Conservation (phyloP, 2,329 filamentous ascomycete species). For the Kalaharituber pfeilii region DNA sequence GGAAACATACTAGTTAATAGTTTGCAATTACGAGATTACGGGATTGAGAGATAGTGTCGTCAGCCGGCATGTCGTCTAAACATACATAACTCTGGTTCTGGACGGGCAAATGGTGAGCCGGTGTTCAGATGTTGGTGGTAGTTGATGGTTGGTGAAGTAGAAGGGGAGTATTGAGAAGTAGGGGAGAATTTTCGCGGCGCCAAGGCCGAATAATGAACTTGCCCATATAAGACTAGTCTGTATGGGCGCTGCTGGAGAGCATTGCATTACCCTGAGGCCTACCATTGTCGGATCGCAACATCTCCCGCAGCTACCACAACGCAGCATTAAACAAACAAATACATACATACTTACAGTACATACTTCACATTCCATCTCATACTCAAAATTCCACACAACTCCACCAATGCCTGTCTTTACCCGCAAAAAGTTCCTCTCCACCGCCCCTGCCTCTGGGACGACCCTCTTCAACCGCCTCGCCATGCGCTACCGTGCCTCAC, state of each 20-base stretch:
- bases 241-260: not conserved
- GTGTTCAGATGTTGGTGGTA: not conserved
- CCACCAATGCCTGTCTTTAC: not conserved
- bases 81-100: too few relatives aligned
- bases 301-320: not conserved
- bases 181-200: not conserved
- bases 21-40: not conserved
- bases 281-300: too few relatives aligned
- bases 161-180: not conserved
- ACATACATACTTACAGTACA: not conserved
- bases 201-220: not conserved
- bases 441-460: not conserved
- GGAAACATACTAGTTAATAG: not conserved
- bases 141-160: not conserved
- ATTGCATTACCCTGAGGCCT: not conserved
- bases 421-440: not conserved
- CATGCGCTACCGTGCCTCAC: slow-evolving; percentile 54
- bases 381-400: not conserved
- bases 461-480: slow-evolving; percentile 43
- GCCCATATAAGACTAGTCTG: too few relatives aligned
- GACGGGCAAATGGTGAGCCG: too few relatives aligned
- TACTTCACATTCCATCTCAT: not conserved
- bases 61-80: too few relatives aligned
- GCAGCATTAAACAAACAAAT: not conserved
- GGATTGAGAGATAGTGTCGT: not conserved